phyloP scores from a whole-genome alignment of 2,329 filamentous ascomycete species.

The Akanthomyces lecanii region DNA sequence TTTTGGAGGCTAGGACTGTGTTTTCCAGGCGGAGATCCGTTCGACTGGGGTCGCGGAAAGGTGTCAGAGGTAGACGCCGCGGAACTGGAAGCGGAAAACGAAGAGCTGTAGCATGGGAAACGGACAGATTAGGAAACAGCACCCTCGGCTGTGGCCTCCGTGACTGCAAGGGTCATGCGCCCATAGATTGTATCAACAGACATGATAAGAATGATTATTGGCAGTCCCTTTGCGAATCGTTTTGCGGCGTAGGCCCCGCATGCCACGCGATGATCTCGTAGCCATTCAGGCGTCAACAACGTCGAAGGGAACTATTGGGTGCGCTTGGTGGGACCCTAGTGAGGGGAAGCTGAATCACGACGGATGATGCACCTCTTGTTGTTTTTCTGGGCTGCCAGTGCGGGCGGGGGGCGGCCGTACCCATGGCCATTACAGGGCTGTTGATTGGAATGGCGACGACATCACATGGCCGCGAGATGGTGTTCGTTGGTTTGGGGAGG shows the following conservation, averaged over 20 bases:
- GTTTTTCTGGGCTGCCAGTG: background rate
- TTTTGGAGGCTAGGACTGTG: slow-evolving; percentile 93
- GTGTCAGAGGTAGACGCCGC: slow-evolving; percentile 24
- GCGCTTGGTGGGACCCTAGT: slow-evolving; percentile 11
- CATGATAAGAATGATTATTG: slow-evolving; percentile 1
- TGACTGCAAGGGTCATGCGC: slow-evolving; percentile 7
- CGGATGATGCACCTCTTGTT: slow-evolving; percentile 6
- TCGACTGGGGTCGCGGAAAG: slow-evolving; percentile 56
- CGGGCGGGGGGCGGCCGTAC: background rate
- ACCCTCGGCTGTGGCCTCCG: slow-evolving; percentile 6
- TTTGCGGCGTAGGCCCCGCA: slow-evolving; percentile 2
- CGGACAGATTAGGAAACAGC: slow-evolving; percentile 1
- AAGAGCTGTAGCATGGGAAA: slow-evolving; percentile 34
- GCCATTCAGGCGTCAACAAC: slow-evolving; percentile 13
- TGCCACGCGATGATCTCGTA: slow-evolving; percentile 11
- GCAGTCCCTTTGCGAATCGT: background rate
- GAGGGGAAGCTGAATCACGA: slow-evolving; percentile 12
- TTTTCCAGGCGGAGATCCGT: slow-evolving; percentile 71
- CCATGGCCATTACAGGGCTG: background rate
- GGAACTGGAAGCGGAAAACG: slow-evolving; percentile 31
- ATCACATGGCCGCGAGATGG: slow-evolving; percentile 10
- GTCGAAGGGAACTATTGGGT: background rate
- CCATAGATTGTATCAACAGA: slow-evolving; percentile 7
- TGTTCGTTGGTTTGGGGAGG: slow-evolving; percentile 3
- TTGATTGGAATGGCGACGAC: slow-evolving; percentile 5